phyloP scores from a whole-genome alignment of 2,329 filamentous ascomycete genomes.

The Diaporthe helianthi region DNA sequence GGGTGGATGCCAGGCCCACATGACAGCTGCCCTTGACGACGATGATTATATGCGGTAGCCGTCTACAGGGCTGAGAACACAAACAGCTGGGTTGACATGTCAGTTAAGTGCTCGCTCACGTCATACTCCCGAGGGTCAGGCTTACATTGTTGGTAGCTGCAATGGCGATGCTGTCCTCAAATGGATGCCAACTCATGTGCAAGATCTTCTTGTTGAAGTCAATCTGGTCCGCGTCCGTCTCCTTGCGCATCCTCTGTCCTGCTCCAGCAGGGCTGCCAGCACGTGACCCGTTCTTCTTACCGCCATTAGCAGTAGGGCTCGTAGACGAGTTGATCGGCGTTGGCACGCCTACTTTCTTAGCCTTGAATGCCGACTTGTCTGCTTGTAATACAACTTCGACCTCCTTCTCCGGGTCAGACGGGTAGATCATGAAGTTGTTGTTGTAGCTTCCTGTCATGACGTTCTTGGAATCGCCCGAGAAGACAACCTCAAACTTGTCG shows the following conservation, averaged over 20 bases:
- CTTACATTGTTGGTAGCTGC: constrained; percentile 99
- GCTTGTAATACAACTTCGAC: constrained; percentile 97
- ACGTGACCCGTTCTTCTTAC: constrained; percentile 88
- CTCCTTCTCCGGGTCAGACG: constrained; percentile 93
- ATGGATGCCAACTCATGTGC: constrained; percentile 99
- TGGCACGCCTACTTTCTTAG: constrained; percentile 98
- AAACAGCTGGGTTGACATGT: constrained; percentile 42
- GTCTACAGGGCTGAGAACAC: constrained; percentile 44
- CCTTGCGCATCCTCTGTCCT: constrained; percentile 94
- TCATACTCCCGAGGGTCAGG: constrained; percentile 35
- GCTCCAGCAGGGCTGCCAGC: constrained; percentile 82
- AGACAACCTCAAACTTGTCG: constrained; percentile 99
- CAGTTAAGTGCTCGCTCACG: constrained; percentile 34
- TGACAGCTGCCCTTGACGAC: constrained; percentile 20
- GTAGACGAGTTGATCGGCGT: constrained; percentile 90
- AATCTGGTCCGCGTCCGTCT: constrained; percentile 98
- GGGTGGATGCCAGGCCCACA: constrained; percentile 19
- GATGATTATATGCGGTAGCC: constrained; percentile 25
- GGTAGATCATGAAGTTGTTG: constrained; percentile 99
- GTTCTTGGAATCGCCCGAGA: constrained; percentile 97
- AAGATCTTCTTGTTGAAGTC: constrained; percentile 99
- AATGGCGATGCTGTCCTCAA: constrained; percentile 99
- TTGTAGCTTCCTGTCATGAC: constrained; percentile 99
- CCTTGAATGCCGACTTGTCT: constrained; percentile 99
- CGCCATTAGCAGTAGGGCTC: constrained; percentile 74